Percentiles rank a stretch among this genome's conserved stretches.
phyloP scores from a whole-genome alignment of 257 asterid genomes.

The Lithospermum erythrorhizon region DNA sequence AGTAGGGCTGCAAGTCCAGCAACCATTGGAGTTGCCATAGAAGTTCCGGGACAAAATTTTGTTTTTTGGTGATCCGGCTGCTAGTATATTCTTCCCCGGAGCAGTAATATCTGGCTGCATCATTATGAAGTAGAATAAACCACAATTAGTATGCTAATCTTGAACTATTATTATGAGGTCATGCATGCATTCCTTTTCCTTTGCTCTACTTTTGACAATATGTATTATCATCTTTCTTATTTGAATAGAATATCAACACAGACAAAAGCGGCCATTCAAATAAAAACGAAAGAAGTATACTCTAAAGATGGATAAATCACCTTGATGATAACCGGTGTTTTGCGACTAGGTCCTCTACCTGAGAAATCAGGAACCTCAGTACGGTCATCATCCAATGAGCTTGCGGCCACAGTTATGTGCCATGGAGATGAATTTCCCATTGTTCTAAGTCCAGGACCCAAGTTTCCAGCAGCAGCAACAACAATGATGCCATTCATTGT shows the following conservation, averaged over 20 bases:
- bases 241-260: no score
- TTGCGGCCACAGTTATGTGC: slow-evolving; percentile 2
- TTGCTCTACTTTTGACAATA: no score
- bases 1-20: slow-evolving; percentile 12
- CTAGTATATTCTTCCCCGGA: not conserved
- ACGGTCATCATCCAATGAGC: not conserved
- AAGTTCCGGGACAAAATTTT: not conserved
- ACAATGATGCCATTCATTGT: not conserved
- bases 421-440: slow-evolving; percentile 1
- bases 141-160: no score
- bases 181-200: no score
- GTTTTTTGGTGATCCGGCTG: no score
- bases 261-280: no score
- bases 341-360: not conserved
- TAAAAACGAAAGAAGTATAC: no score
- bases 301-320: not conserved
- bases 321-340: not conserved
- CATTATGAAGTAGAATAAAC: not conserved
- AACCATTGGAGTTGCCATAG: slow-evolving; percentile 12
- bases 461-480: slow-evolving; percentile 3
- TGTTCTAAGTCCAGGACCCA: not conserved
- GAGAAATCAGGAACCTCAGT: not conserved
- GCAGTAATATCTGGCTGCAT: not conserved
- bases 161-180: no score
- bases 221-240: no score